A percentile compares a stretch with the other conserved stretches of the same genome.
Conservation (phyloP, 306 rosid genomes). For the Prosopis cineraria region DNA sequence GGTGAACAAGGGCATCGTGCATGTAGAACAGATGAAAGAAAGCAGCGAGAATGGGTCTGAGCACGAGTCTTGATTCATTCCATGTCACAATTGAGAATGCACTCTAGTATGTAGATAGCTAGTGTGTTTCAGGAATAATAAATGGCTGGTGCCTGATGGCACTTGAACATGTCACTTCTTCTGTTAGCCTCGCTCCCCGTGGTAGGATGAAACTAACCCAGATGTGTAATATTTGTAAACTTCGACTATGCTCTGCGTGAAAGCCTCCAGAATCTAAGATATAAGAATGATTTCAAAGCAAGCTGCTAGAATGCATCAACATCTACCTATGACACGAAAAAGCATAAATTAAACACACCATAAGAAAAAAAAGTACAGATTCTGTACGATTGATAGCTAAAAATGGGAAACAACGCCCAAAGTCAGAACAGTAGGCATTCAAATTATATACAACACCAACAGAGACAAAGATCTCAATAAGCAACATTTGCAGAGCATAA, state of each 20-base stretch:
- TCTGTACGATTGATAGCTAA: background rate
- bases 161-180: background rate
- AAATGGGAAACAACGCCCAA: background rate
- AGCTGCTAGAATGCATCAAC: background rate
- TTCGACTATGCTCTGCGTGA: background rate
- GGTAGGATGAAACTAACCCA: background rate
- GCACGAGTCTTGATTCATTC: background rate
- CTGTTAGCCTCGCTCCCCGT: background rate
- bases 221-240: background rate
- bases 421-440: background rate
- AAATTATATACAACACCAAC: background rate
- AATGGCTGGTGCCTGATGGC: background rate
- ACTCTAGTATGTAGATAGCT: background rate
- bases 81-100: constrained; percentile 13
- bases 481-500: constrained; percentile 2
- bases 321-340: background rate
- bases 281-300: background rate
- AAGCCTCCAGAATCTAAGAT: background rate
- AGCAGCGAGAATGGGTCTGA: constrained; percentile 33
- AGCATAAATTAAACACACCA: background rate
- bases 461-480: background rate
- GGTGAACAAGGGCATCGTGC: background rate
- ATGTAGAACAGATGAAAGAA: constrained; percentile 31
- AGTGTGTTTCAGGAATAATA: background rate
- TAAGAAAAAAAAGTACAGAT: background rate